phyloP scores from a whole-genome alignment of 495 filamentous ascomycete genomes.

The Talaromyces liani region DNA sequence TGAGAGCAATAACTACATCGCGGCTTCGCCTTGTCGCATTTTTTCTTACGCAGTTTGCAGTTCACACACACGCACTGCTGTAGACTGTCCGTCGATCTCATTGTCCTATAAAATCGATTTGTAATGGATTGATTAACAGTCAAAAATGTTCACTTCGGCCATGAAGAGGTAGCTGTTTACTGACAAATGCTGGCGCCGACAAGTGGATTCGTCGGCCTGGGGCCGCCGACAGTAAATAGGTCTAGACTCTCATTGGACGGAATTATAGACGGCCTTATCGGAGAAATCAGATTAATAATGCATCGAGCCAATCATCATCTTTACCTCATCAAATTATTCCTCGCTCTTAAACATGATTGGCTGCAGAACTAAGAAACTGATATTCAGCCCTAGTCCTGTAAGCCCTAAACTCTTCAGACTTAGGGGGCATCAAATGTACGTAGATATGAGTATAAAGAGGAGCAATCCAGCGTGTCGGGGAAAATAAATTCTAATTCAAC shows the following conservation, averaged over 20 bases:
- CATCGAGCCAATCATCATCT: no score
- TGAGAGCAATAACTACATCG: constrained; percentile 27
- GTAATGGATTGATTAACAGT: not conserved
- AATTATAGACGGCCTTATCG: no score
- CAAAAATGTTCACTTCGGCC: not conserved
- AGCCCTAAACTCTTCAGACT: no score
- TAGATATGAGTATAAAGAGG: not conserved
- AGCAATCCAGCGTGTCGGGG: not conserved
- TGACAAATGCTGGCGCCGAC: not conserved
- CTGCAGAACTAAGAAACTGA: no score
- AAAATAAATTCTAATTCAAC: not conserved
- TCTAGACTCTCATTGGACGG: not conserved
- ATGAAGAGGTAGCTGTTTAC: not conserved
- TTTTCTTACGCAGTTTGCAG: constrained; percentile 32
- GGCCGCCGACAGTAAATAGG: not conserved
- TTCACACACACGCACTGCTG: constrained; percentile 16
- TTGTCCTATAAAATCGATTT: not conserved
- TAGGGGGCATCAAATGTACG: no score
- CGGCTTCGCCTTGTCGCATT: constrained; percentile 27
- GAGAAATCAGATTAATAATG: no score
- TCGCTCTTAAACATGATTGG: no score
- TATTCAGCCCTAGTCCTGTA: no score
- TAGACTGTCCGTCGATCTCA: not conserved
- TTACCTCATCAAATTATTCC: no score
- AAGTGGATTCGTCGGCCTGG: not conserved